Evolutionary conservation across 1,284 basidiomycete species (phyloP).

Genomic region (Cutaneotrichosporon dermatis): DNA sequence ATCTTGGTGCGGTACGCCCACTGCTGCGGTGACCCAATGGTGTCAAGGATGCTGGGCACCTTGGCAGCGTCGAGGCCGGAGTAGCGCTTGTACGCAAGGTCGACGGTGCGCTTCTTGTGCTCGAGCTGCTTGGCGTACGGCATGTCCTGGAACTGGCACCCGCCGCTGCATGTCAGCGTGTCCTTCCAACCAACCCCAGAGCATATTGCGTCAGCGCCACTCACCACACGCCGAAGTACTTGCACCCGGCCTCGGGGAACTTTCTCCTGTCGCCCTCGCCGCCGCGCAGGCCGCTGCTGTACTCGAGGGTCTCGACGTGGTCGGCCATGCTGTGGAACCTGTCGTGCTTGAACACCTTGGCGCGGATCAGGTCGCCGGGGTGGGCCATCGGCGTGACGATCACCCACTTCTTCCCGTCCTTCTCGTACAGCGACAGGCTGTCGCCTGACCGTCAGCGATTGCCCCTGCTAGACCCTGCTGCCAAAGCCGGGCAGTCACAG

Average conservation of each 20-base stretch:
- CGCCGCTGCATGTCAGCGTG: slow-evolving; percentile 30
- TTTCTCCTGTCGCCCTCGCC: slow-evolving; percentile 49
- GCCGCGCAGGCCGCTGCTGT: slow-evolving; percentile 64
- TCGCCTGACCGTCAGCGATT: slow-evolving; percentile 18
- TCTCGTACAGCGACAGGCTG: slow-evolving; percentile 24
- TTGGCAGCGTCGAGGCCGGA: slow-evolving; percentile 55
- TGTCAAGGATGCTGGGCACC: slow-evolving; percentile 67
- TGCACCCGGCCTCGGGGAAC: slow-evolving; percentile 56
- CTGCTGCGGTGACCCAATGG: slow-evolving; percentile 79
- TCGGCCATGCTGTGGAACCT: slow-evolving; percentile 71
- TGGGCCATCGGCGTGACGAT: slow-evolving; percentile 76
- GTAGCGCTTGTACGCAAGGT: slow-evolving; percentile 76
- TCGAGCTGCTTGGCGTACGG: slow-evolving; percentile 80
- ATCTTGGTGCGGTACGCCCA: slow-evolving; percentile 95
- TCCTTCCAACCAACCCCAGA: too few species aligned
- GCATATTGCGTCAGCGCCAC: slow-evolving; percentile 17
- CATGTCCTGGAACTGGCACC: slow-evolving; percentile 64
- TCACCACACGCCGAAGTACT: slow-evolving; percentile 76
- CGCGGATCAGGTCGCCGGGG: slow-evolving; percentile 71
- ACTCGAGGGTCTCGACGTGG: slow-evolving; percentile 64
- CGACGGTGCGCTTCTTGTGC: slow-evolving; percentile 81
- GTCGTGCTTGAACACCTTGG: slow-evolving; percentile 60
- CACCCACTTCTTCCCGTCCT: slow-evolving; percentile 59
- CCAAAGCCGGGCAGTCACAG: too few species aligned
- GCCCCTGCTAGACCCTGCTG: too few species aligned